These are phyloP conservation scores for Boletus fagicola DNA, from an alignment of 768 basidiomycete genomes.

Conservation along the genomic window DNA sequence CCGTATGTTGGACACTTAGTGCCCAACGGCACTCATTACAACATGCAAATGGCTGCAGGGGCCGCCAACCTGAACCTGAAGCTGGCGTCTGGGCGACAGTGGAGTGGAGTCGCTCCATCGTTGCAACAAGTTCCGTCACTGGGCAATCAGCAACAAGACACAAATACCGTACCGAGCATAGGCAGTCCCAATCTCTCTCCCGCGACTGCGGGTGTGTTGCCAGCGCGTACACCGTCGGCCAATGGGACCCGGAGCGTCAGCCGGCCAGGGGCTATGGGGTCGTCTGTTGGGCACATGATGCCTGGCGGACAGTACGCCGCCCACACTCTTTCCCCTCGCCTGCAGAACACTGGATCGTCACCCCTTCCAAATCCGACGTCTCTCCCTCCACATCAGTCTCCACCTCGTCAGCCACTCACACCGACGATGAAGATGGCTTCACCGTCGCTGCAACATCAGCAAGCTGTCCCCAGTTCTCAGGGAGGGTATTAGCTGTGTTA, in stretches of 20 bases:
- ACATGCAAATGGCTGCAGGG: slow-evolving; percentile 25
- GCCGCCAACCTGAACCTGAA: slow-evolving; percentile 35
- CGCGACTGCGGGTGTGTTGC: slow-evolving; percentile 36
- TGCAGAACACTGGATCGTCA: slow-evolving; percentile 45
- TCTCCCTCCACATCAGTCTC: slow-evolving; percentile 40
- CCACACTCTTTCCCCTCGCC: slow-evolving; percentile 50
- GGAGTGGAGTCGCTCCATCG: slow-evolving; percentile 32
- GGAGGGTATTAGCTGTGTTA: slow-evolving; percentile 45
- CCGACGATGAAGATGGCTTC: slow-evolving; percentile 54
- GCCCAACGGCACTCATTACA: slow-evolving; percentile 30
- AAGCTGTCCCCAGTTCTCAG: slow-evolving; percentile 49
- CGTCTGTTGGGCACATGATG: slow-evolving; percentile 30
- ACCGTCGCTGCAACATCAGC: slow-evolving; percentile 55
- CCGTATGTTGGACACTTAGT: slow-evolving; percentile 32
- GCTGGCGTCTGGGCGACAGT: slow-evolving; percentile 39
- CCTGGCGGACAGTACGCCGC: slow-evolving; percentile 41
- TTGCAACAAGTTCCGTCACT: slow-evolving; percentile 26
- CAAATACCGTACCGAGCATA: slow-evolving; percentile 26
- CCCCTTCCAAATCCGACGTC: slow-evolving; percentile 45
- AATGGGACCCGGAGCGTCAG: slow-evolving; percentile 51
- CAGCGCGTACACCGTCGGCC: slow-evolving; percentile 51
- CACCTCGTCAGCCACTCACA: slow-evolving; percentile 49
- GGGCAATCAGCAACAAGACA: slow-evolving; percentile 24
- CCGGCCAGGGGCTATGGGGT: slow-evolving; percentile 27
- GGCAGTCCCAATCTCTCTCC: slow-evolving; percentile 37